Evolutionary conservation across 805 yeast genomes (phyloP).

Genomic region (Saccharomyces mikatae): DNA sequence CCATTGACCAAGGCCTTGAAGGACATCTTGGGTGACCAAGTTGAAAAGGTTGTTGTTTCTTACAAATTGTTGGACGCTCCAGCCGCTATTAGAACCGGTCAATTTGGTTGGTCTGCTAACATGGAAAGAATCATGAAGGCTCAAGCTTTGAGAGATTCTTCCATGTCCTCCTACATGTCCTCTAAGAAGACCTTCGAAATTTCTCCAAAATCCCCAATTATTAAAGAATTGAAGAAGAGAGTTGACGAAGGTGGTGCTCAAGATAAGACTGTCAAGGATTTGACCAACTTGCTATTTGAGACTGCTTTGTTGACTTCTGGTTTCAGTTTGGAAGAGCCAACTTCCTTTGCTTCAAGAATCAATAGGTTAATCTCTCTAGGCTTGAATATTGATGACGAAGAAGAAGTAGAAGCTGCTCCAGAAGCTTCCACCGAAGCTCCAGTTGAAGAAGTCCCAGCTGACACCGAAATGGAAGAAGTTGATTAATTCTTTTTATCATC

Average conservation of each 20-base stretch:
- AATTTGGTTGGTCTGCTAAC: slow-evolving; percentile 99
- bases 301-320: slow-evolving; percentile 98
- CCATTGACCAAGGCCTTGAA: slow-evolving; percentile 90
- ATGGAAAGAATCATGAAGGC: slow-evolving; percentile 99
- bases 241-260: slow-evolving; percentile 96
- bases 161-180: slow-evolving; percentile 99
- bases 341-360: slow-evolving; percentile 93
- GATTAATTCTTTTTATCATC: slow-evolving; percentile 45
- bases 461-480: slow-evolving; percentile 98
- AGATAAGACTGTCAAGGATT: slow-evolving; percentile 96
- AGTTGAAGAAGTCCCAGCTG: slow-evolving; percentile 57
- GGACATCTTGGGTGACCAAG: slow-evolving; percentile 96
- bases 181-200: slow-evolving; percentile 99
- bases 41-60: slow-evolving; percentile 97
- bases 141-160: slow-evolving; percentile 96
- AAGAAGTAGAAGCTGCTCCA: slow-evolving; percentile 34
- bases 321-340: slow-evolving; percentile 97
- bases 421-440: slow-evolving; percentile 43
- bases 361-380: slow-evolving; percentile 97
- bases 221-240: slow-evolving; percentile 90
- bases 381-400: slow-evolving; percentile 91
- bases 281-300: slow-evolving; percentile 92
- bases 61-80: slow-evolving; percentile 97
- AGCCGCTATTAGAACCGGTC: slow-evolving; percentile 99
- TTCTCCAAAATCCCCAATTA: slow-evolving; percentile 92